phyloP scores from a whole-genome alignment of 2,329 filamentous ascomycete species.

The Ascochyta lentis region DNA sequence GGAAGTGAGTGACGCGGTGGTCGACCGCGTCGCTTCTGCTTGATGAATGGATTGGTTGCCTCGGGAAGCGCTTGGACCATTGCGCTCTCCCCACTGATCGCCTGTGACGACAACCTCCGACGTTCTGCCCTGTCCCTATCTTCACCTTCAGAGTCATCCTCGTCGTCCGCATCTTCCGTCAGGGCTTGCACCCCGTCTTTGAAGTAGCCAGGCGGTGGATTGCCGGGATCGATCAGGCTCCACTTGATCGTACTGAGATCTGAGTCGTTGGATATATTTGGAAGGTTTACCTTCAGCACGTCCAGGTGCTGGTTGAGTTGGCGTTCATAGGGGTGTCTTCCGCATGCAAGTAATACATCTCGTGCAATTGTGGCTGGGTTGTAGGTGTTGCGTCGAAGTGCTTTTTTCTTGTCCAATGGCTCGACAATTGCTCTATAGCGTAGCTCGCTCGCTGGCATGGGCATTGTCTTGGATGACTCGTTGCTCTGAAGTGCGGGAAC shows the following conservation, averaged over 20 bases:
- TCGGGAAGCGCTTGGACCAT: conserved; percentile 39
- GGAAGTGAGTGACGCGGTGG: conserved; percentile 44
- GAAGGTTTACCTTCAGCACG: conserved; percentile 52
- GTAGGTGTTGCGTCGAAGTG: conserved; percentile 60
- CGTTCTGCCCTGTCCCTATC: conserved; percentile 9
- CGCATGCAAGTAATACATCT: conserved; percentile 67
- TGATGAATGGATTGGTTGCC: conserved; percentile 43
- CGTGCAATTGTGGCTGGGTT: conserved; percentile 68
- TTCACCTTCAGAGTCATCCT: conserved; percentile 44
- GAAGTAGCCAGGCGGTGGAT: conserved; percentile 50
- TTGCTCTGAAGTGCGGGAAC: conserved; percentile 19
- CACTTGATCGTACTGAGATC: conserved; percentile 67
- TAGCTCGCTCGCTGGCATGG: conserved; percentile 22
- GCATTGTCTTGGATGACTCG: conserved; percentile 9
- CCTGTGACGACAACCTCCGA: conserved; percentile 24
- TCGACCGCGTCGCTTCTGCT: conserved; percentile 43
- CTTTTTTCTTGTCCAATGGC: conserved; percentile 55
- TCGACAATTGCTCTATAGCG: conserved; percentile 49
- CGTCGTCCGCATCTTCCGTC: conserved; percentile 45
- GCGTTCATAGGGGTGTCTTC: conserved; percentile 65
- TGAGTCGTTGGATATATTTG: conserved; percentile 52
- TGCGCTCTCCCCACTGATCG: conserved; percentile 29
- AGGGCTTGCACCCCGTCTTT: conserved; percentile 32
- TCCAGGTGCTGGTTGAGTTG: conserved; percentile 67
- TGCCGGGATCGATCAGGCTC: conserved; percentile 66